These are phyloP conservation scores for Zoysia japonica DNA, from an alignment of 176 grass and related monocot genomes.

Conservation along the genomic window DNA sequence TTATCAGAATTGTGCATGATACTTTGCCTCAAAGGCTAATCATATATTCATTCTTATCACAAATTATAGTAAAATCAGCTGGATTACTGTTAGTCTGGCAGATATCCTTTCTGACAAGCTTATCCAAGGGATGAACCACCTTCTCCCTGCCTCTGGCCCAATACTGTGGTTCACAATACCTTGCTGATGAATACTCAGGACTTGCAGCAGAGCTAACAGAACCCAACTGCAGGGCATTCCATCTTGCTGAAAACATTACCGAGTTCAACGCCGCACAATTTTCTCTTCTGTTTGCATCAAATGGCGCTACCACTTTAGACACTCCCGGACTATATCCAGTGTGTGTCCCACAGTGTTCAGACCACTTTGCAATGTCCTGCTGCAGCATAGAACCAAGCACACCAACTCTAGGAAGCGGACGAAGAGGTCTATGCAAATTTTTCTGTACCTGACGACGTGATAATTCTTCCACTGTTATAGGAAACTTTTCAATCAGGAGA, in stretches of 20 bases:
- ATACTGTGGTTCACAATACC: constrained; percentile 17
- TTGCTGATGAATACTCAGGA: constrained; percentile 27
- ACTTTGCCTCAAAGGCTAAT: constrained; percentile 35
- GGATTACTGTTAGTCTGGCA: constrained; percentile 74
- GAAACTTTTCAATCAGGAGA: constrained; percentile 26
- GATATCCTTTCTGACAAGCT: constrained; percentile 46
- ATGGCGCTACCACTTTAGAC: constrained; percentile 29
- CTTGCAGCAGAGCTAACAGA: constrained; percentile 1
- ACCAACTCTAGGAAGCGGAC: constrained; percentile 69
- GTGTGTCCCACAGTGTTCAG: constrained; percentile 54
- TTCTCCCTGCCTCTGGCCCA: constrained; percentile 31
- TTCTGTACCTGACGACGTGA: constrained; percentile 28
- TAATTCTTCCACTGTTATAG: constrained; percentile 39
- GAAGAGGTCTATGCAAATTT: constrained; percentile 52
- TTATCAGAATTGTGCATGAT: too few relatives aligned
- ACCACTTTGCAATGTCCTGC: constrained; percentile 65
- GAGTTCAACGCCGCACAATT: constrained; percentile 33
- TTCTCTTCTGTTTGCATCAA: constrained; percentile 34
- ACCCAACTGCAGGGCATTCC: constrained; percentile 37
- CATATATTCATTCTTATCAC: constrained; percentile 68
- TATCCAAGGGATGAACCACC: constrained; percentile 43
- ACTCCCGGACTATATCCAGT: constrained; percentile 47
- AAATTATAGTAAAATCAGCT: constrained; percentile 63
- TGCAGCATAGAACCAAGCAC: constrained; percentile 62
- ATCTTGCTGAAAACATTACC: constrained; percentile 32